A percentile compares a stretch with the other conserved stretches of the same genome.
phyloP scores from a whole-genome alignment of 2,329 filamentous ascomycete species.

The Elsinoe arachidis region DNA sequence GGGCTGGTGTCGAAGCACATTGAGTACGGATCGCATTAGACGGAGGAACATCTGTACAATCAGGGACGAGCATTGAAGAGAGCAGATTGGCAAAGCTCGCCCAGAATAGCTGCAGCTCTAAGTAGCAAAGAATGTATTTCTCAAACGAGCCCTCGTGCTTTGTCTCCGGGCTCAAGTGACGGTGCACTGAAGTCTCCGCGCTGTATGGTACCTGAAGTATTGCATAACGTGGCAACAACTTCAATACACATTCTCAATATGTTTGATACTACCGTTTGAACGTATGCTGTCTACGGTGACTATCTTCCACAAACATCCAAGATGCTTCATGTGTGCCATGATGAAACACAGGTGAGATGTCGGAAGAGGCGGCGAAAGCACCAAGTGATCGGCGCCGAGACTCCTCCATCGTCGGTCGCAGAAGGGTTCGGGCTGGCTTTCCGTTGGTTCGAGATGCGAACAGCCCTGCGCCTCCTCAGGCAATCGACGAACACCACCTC shows the following conservation, averaged over 20 bases:
- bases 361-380: neutral
- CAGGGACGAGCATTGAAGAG: too few relatives aligned
- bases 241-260: too few relatives aligned
- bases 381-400: conserved; percentile 6
- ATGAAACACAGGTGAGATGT: neutral
- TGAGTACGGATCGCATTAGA: neutral
- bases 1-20: neutral
- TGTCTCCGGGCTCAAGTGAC: too few relatives aligned
- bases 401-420: neutral
- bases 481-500: neutral
- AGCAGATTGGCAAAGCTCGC: neutral
- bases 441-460: neutral
- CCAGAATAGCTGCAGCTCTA: too few relatives aligned
- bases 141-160: too few relatives aligned
- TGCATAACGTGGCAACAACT: too few relatives aligned
- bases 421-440: neutral
- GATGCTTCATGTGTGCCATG: neutral
- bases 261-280: too few relatives aligned
- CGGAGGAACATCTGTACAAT: neutral
- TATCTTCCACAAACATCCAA: too few relatives aligned
- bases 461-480: conserved; percentile 9
- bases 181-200: too few relatives aligned
- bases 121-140: too few relatives aligned
- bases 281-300: too few relatives aligned
- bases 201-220: too few relatives aligned